Conservation (phyloP, 2,329 filamentous ascomycete genomes). For the Ceratocystis colombiana region DNA sequence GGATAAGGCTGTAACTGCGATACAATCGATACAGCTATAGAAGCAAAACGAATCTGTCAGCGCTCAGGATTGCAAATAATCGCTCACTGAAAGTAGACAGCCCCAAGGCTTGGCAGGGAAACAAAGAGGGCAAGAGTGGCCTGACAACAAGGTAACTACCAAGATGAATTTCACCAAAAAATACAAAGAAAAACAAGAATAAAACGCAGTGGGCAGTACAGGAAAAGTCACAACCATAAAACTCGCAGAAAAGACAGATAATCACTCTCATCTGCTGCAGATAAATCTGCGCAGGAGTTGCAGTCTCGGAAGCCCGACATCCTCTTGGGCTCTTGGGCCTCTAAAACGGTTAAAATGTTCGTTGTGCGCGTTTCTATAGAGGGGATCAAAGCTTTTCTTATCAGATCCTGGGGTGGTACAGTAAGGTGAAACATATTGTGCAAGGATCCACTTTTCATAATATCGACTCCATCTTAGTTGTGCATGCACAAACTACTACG, state of each 20-base stretch:
- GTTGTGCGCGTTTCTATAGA: not conserved
- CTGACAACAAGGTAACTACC: not conserved
- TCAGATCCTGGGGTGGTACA: slow-evolving; percentile 17
- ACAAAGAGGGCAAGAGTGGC: not conserved
- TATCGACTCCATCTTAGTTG: not conserved
- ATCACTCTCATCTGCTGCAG: not conserved
- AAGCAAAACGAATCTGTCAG: not conserved
- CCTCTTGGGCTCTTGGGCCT: not conserved
- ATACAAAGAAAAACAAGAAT: not conserved
- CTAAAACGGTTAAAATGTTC: not conserved
- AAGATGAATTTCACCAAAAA: not conserved
- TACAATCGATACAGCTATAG: not conserved
- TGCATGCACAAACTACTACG: not conserved
- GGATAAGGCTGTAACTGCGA: not conserved
- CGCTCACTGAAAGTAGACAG: not conserved
- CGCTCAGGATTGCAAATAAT: not conserved
- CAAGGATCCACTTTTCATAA: slow-evolving; percentile 1
- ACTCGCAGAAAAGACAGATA: not conserved
- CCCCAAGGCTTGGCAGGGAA: not conserved
- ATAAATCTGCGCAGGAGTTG: too few species aligned
- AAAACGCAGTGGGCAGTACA: not conserved
- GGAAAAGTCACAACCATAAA: not conserved
- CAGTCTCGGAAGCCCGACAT: not conserved
- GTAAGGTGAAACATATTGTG: not conserved
- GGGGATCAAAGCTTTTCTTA: slow-evolving; percentile 6